Percentiles rank a stretch among this genome's conserved stretches.
phyloP scores from a whole-genome alignment of 441 rosid species.

The Erysimum cheiri region DNA sequence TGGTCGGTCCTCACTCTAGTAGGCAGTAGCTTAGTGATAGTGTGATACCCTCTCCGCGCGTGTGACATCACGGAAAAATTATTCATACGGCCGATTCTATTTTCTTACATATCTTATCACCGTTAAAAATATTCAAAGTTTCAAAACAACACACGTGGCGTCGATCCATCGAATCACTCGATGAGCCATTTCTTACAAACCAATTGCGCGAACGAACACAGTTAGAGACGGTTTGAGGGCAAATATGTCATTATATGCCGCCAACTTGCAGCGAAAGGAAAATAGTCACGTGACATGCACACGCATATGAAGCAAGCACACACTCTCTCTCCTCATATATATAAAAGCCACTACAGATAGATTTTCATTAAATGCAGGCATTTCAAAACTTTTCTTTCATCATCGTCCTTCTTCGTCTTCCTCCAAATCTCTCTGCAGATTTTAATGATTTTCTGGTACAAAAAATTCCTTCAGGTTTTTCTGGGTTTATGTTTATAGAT shows the following conservation, averaged over 20 bases:
- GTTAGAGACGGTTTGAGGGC: slow-evolving; percentile 35
- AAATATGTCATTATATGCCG: neutral
- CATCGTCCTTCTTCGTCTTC: neutral
- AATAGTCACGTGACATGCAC: slow-evolving; percentile 39
- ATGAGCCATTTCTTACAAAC: neutral
- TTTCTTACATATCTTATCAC: neutral
- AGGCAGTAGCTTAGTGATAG: neutral
- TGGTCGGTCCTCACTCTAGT: slow-evolving; percentile 12
- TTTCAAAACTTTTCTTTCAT: slow-evolving; percentile 20
- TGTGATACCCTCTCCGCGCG: slow-evolving; percentile 6
- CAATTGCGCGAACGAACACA: neutral
- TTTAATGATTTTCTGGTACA: slow-evolving; percentile 3
- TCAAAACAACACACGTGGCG: neutral
- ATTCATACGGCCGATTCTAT: neutral
- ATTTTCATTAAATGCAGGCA: slow-evolving; percentile 14
- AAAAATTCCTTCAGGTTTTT: neutral
- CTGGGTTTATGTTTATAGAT: neutral
- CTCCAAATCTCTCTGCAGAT: neutral
- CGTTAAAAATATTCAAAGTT: neutral
- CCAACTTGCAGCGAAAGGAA: slow-evolving; percentile 30
- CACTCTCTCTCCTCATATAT: slow-evolving; percentile 7
- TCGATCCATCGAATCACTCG: neutral
- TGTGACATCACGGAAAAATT: neutral
- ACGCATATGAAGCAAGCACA: neutral
- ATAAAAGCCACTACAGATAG: slow-evolving; percentile 9